These are phyloP conservation scores for Pseudopithomyces maydicus DNA, from an alignment of 2,329 filamentous ascomycete genomes.

Conservation along the genomic window DNA sequence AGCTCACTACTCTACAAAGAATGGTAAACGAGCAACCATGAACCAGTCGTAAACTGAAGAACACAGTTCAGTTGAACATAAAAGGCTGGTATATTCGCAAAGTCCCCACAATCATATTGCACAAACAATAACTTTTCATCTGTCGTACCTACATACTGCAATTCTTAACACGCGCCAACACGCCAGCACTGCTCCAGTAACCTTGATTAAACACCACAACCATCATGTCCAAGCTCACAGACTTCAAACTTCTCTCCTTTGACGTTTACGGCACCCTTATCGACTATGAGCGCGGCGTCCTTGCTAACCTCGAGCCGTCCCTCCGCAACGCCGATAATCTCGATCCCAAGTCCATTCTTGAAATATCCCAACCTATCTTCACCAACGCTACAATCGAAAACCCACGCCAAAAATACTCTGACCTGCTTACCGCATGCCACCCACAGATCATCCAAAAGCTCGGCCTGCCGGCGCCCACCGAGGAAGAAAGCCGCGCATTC, in stretches of 20 bases:
- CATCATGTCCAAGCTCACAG: slow-evolving; percentile 40
- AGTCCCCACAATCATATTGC: neutral
- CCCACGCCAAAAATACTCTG: slow-evolving; percentile 64
- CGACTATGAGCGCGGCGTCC: slow-evolving; percentile 75
- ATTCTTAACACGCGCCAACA: too few relatives aligned
- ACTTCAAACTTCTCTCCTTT: slow-evolving; percentile 66
- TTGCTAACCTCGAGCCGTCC: slow-evolving; percentile 58
- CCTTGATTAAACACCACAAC: neutral
- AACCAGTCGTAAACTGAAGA: neutral
- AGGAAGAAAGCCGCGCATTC: slow-evolving; percentile 55
- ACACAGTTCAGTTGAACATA: neutral
- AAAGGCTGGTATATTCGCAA: neutral
- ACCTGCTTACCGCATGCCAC: slow-evolving; percentile 61
- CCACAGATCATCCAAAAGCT: slow-evolving; percentile 54
- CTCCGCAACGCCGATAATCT: slow-evolving; percentile 44
- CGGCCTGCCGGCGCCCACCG: slow-evolving; percentile 42
- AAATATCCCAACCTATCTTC: slow-evolving; percentile 50
- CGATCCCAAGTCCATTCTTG: slow-evolving; percentile 36
- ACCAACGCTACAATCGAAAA: slow-evolving; percentile 56
- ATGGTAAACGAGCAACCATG: too few relatives aligned
- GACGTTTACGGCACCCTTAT: slow-evolving; percentile 82
- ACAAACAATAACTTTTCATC: neutral
- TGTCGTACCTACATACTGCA: too few relatives aligned
- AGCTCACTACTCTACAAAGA: too few relatives aligned
- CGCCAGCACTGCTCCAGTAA: too few relatives aligned